Evolutionary conservation across 1,284 basidiomycete genomes (phyloP).

Genomic region (Somion occarium): DNA sequence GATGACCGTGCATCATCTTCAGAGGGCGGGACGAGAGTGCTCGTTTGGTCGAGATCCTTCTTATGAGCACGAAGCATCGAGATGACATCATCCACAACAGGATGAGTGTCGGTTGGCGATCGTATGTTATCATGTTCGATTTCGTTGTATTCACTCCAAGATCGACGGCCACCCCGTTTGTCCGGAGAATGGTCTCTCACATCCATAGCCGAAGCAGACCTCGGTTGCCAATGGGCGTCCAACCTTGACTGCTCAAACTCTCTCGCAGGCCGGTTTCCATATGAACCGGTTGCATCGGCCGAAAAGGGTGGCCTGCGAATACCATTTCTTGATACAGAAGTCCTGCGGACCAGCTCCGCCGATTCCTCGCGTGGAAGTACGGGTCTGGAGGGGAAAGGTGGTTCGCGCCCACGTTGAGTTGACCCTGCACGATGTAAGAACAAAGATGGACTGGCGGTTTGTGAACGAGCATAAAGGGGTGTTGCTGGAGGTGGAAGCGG

Average conservation of each 20-base stretch:
- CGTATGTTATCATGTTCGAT: background rate
- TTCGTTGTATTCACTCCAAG: conserved; percentile 1
- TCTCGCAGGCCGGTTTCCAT: background rate
- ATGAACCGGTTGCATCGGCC: background rate
- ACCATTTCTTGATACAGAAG: conserved; percentile 12
- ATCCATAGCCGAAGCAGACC: conserved; percentile 19
- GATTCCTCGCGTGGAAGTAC: conserved; percentile 23
- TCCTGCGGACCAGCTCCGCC: conserved; percentile 20
- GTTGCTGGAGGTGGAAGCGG: conserved; percentile 7
- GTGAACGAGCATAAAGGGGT: conserved; percentile 11
- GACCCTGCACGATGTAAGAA: conserved; percentile 25
- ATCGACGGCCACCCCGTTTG: conserved; percentile 7
- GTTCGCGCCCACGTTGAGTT: conserved; percentile 41
- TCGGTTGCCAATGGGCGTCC: conserved; percentile 19
- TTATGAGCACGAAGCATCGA: background rate
- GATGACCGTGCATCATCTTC: conserved; percentile 14
- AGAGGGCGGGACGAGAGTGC: conserved; percentile 9
- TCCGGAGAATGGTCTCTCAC: background rate
- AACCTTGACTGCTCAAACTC: conserved; percentile 4
- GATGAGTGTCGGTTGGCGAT: background rate
- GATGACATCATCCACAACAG: background rate
- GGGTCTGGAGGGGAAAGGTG: conserved; percentile 47
- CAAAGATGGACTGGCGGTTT: conserved; percentile 11
- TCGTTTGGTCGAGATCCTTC: background rate
- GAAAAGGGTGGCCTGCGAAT: background rate